These are phyloP conservation scores for Phoma sp. DNA, from an alignment of 2,329 filamentous ascomycete genomes.

Conservation along the genomic window DNA sequence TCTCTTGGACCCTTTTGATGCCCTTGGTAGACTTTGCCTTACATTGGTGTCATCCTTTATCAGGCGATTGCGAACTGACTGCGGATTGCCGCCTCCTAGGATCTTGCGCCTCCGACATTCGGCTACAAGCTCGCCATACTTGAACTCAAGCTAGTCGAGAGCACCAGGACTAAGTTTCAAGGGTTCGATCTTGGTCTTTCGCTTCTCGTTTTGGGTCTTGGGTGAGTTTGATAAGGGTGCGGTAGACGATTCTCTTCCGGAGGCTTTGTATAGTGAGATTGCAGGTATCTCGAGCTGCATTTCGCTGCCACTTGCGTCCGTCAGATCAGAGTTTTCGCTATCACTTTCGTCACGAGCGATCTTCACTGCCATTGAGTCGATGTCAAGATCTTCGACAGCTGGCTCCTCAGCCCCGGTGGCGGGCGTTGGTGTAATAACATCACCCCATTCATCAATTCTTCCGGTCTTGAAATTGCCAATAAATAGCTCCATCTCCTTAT, in stretches of 20 bases:
- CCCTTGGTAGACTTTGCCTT: slow-evolving; percentile 6
- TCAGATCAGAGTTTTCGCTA: not conserved
- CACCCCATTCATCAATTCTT: slow-evolving; percentile 28
- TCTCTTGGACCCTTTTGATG: not conserved
- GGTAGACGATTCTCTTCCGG: not conserved
- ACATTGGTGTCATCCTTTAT: slow-evolving; percentile 30
- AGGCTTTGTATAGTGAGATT: not conserved
- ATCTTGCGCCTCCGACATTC: slow-evolving; percentile 26
- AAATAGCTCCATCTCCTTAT: slow-evolving; percentile 21
- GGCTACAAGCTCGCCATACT: slow-evolving; percentile 24
- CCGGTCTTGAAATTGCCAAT: slow-evolving; percentile 24
- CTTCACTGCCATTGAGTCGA: too few species aligned
- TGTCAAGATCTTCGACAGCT: not conserved
- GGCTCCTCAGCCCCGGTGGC: not conserved
- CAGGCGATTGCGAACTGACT: slow-evolving; percentile 21
- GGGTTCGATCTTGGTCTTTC: not conserved
- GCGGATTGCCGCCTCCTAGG: slow-evolving; percentile 14
- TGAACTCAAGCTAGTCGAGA: slow-evolving; percentile 16
- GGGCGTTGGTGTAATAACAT: not conserved
- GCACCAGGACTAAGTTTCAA: slow-evolving; percentile 6
- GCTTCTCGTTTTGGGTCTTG: not conserved
- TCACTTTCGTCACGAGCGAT: not conserved
- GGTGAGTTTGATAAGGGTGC: not conserved
- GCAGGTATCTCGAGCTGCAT: not conserved
- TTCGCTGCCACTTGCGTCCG: not conserved